These are phyloP conservation scores for Flaveria brownii DNA, from an alignment of 129 eudicot species.

Conservation along the genomic window DNA sequence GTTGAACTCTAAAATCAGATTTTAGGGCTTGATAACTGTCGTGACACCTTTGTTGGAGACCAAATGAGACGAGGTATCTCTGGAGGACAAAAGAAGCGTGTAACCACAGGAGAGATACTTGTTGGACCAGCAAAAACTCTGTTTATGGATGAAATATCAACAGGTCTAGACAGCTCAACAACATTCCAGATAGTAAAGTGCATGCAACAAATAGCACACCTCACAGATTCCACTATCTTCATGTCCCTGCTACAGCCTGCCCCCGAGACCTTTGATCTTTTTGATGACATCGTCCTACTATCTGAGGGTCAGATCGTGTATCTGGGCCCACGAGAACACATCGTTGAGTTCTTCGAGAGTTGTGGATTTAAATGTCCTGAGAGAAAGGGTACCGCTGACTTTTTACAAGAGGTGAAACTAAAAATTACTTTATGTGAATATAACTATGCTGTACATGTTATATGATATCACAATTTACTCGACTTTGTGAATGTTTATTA, in stretches of 20 bases:
- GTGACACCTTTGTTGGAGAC: slow-evolving; percentile 64
- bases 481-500: too few relatives aligned
- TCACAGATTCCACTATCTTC: slow-evolving; percentile 53
- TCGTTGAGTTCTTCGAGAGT: slow-evolving; percentile 54
- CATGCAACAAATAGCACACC: slow-evolving; percentile 52
- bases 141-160: slow-evolving; percentile 77
- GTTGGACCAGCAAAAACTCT: slow-evolving; percentile 72
- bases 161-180: slow-evolving; percentile 77
- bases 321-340: slow-evolving; percentile 58
- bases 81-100: slow-evolving; percentile 77
- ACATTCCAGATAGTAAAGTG: slow-evolving; percentile 70
- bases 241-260: slow-evolving; percentile 81
- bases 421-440: too few relatives aligned
- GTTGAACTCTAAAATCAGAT: slow-evolving; percentile 33
- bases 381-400: slow-evolving; percentile 68
- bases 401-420: slow-evolving; percentile 57
- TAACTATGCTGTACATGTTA: too few relatives aligned
- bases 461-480: too few relatives aligned
- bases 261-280: slow-evolving; percentile 65
- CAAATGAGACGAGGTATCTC: slow-evolving; percentile 77
- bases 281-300: slow-evolving; percentile 63
- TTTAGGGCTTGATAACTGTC: slow-evolving; percentile 67
- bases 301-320: slow-evolving; percentile 64
- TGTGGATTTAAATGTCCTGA: slow-evolving; percentile 72
- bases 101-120: slow-evolving; percentile 68